phyloP scores from a whole-genome alignment of 1,284 basidiomycete species.

The Cystobasidiaceae sp. region DNA sequence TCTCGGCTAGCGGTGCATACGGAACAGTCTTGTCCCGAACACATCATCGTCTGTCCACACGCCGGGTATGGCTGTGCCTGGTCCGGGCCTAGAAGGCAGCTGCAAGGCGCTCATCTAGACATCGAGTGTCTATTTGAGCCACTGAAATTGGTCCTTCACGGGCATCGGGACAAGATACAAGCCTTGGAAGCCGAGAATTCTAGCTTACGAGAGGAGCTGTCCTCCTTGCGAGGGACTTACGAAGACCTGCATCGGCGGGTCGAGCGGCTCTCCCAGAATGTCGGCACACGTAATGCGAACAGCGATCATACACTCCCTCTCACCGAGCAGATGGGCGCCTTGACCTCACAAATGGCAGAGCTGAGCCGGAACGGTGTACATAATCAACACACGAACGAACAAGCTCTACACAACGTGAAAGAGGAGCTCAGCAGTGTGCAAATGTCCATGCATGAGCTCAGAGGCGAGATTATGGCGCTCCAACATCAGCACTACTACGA shows the following conservation, averaged over 20 bases:
- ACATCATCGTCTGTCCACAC: not conserved
- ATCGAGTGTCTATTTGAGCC: conserved; percentile 21
- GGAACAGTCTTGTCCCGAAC: not conserved
- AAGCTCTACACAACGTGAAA: not conserved
- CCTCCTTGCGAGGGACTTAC: not conserved
- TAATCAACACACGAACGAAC: not conserved
- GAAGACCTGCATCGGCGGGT: conserved; percentile 9
- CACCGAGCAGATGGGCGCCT: not conserved
- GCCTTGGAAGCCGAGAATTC: conserved; percentile 5
- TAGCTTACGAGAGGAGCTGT: not conserved
- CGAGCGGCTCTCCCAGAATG: not conserved
- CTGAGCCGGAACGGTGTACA: not conserved
- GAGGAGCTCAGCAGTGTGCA: conserved; percentile 19
- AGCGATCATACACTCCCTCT: not conserved
- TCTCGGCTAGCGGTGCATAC: not conserved
- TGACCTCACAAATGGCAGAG: conserved; percentile 15
- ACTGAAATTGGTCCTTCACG: conserved; percentile 8
- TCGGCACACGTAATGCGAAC: not conserved
- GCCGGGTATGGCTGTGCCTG: conserved; percentile 20
- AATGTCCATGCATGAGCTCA: conserved; percentile 20
- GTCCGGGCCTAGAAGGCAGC: conserved; percentile 3
- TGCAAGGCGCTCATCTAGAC: not conserved
- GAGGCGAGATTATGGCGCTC: conserved; percentile 27
- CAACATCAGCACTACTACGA: conserved; percentile 26
- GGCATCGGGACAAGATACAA: not conserved